Conservation (phyloP, 192 early-diverging fungal species). For the Rhizophagus prolifer region DNA sequence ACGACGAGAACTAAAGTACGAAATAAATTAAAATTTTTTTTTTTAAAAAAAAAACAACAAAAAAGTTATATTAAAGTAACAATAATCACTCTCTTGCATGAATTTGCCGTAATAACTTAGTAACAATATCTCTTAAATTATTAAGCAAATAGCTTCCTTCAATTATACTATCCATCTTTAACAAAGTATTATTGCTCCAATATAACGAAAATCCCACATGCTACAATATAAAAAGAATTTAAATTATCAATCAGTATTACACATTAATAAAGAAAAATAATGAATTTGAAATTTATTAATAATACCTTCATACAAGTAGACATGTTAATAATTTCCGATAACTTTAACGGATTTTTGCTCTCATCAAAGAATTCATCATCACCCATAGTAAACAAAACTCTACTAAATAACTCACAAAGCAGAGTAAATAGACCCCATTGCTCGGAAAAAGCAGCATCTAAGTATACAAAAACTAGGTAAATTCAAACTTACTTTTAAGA, state of each 20-base stretch:
- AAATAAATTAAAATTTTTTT: neutral
- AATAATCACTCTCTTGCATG: constrained; percentile 69
- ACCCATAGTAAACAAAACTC: constrained; percentile 72
- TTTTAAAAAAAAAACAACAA: neutral
- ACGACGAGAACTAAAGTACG: constrained; percentile 54
- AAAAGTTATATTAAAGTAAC: neutral
- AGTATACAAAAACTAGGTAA: constrained; percentile 28
- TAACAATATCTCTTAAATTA: constrained; percentile 61
- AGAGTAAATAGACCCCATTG: constrained; percentile 67
- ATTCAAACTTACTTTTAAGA: constrained; percentile 28
- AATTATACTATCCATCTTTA: constrained; percentile 38
- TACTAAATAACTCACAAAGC: constrained; percentile 71
- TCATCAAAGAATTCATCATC: constrained; percentile 86
- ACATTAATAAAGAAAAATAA: neutral
- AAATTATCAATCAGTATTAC: neutral
- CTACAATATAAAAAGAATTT: constrained; percentile 33
- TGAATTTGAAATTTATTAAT: neutral
- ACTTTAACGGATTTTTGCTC: constrained; percentile 47
- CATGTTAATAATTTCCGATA: constrained; percentile 55
- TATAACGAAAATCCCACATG: constrained; percentile 74
- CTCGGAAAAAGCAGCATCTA: constrained; percentile 39
- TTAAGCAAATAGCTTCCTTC: constrained; percentile 36
- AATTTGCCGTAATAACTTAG: constrained; percentile 70
- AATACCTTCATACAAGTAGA: constrained; percentile 55
- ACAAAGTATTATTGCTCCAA: constrained; percentile 56